Evolutionary conservation across 257 asterid genomes (phyloP).

Genomic region (Salvia rosmarinus): DNA sequence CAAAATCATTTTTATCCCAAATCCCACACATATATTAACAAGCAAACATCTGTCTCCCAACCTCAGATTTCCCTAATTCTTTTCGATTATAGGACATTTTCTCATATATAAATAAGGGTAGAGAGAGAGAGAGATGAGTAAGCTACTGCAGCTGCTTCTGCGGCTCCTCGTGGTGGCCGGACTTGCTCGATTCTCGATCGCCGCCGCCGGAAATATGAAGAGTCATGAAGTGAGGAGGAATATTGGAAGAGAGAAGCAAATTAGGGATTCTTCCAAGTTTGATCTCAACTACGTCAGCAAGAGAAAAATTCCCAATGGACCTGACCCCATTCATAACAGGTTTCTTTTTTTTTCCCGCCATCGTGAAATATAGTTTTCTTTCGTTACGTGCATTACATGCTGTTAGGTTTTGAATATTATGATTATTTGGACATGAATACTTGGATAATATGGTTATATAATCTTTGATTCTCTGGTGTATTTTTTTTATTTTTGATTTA

Average conservation of each 20-base stretch:
- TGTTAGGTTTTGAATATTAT: background rate
- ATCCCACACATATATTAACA: slow-evolving; percentile 3
- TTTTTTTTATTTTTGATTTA: too few species aligned
- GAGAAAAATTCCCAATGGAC: slow-evolving; percentile 72
- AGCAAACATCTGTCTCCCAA: slow-evolving; percentile 17
- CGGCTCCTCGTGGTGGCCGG: slow-evolving; percentile 40
- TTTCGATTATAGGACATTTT: background rate
- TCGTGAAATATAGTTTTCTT: background rate
- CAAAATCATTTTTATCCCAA: background rate
- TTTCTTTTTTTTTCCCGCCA: slow-evolving; percentile 3
- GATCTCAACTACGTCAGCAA: slow-evolving; percentile 50
- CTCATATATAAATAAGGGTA: background rate
- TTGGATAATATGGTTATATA: too few species aligned
- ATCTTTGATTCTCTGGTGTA: too few species aligned
- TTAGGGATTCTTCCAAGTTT: slow-evolving; percentile 21
- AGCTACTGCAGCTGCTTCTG: slow-evolving; percentile 37
- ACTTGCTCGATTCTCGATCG: slow-evolving; percentile 40
- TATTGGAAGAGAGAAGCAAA: background rate
- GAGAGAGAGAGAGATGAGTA: slow-evolving; percentile 44
- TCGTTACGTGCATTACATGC: background rate
- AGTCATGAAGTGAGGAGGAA: background rate
- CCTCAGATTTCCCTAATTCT: background rate
- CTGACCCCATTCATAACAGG: slow-evolving; percentile 84
- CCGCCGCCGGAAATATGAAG: slow-evolving; percentile 33
- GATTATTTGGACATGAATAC: background rate